Evolutionary conservation across 805 yeast genomes (phyloP).

Genomic region (Candida verbasci): DNA sequence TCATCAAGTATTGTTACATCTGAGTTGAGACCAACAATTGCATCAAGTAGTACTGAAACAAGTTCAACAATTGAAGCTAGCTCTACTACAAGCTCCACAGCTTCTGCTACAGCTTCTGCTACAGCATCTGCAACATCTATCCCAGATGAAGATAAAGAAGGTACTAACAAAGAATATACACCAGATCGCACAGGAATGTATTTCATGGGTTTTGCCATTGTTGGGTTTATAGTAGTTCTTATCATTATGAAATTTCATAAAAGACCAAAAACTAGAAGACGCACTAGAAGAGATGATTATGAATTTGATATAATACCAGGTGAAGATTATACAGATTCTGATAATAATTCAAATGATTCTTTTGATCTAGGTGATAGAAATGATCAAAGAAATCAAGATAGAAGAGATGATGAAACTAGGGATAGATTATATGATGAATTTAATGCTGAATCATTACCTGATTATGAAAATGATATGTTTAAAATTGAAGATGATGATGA

Average conservation of each 20-base stretch:
- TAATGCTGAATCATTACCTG: conserved; percentile 34
- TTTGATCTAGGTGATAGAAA: conserved; percentile 26
- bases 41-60: conserved; percentile 4
- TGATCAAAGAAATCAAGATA: conserved; percentile 11
- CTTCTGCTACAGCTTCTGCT: conserved; percentile 6
- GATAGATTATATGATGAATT: conserved; percentile 39
- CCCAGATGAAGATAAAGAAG: conserved; percentile 24
- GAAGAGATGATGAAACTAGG: conserved; percentile 30
- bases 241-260: conserved; percentile 42
- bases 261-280: conserved; percentile 36
- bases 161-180: conserved; percentile 30
- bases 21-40: conserved; percentile 2
- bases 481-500: conserved; percentile 38
- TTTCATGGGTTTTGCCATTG: conserved; percentile 52
- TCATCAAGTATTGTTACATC: conserved; percentile 2
- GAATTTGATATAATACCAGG: conserved; percentile 78
- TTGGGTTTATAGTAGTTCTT: conserved; percentile 53
- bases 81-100: not conserved
- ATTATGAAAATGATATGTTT: conserved; percentile 34
- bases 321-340: conserved; percentile 47
- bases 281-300: conserved; percentile 63
- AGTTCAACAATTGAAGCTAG: not conserved
- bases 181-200: conserved; percentile 54
- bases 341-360: conserved; percentile 19
- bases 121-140: too few species aligned